Percentiles rank a stretch among this genome's conserved stretches.
These are phyloP conservation scores for Dionaea muscipula DNA, from an alignment of 179 eudicot species.

Conservation along the genomic window DNA sequence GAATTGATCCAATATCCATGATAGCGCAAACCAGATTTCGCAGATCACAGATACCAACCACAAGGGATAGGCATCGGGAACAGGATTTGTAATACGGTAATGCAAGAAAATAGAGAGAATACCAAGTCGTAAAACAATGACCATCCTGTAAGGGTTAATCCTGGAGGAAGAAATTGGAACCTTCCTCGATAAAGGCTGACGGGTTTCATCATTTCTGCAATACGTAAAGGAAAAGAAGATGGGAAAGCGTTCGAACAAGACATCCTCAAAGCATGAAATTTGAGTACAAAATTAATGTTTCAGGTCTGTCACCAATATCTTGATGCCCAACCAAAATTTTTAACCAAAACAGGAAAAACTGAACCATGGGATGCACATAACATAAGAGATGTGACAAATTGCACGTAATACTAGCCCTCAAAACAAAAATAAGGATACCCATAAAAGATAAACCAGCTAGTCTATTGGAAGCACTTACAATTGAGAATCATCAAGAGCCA, in stretches of 20 bases:
- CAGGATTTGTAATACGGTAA: conserved; percentile 39
- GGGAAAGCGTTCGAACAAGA: conserved; percentile 9
- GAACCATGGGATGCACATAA: no score
- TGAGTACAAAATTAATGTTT: no score
- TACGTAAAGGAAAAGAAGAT: conserved; percentile 1
- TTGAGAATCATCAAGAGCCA: conserved; percentile 26
- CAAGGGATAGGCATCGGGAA: conserved; percentile 28
- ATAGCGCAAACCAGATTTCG: conserved; percentile 40
- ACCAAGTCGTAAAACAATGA: conserved; percentile 34
- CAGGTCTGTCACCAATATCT: no score
- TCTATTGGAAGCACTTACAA: conserved; percentile 16
- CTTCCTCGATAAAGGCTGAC: conserved; percentile 39
- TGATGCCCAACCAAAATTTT: no score
- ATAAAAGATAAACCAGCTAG: neutral
- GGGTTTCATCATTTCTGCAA: conserved; percentile 42
- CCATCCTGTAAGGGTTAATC: conserved; percentile 40
- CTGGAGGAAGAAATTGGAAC: conserved; percentile 38
- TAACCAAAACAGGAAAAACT: no score
- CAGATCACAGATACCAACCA: conserved; percentile 39
- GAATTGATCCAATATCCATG: conserved; percentile 46
- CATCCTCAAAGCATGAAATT: no score
- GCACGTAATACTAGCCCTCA: neutral
- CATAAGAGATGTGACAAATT: no score
- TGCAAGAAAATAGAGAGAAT: conserved; percentile 37
- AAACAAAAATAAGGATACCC: neutral